A percentile compares a stretch with the other conserved stretches of the same genome.
Conservation (phyloP, 2,329 filamentous ascomycete genomes). For the Monosporascus cannonballus region DNA sequence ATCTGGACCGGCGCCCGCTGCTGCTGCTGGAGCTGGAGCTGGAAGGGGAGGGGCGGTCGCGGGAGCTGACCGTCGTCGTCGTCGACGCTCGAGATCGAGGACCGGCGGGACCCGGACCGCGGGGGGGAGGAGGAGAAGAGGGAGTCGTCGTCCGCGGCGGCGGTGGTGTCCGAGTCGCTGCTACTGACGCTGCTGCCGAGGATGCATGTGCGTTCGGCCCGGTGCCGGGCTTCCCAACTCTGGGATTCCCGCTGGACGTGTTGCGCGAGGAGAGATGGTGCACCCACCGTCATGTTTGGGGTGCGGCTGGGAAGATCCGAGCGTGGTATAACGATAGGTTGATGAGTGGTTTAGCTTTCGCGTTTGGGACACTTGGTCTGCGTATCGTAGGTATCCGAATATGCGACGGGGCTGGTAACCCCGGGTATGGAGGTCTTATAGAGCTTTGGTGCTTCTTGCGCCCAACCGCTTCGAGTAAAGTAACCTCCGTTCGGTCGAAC, state of each 20-base stretch:
- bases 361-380: too few relatives aligned
- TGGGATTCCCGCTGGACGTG: neutral
- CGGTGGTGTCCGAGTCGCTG: neutral
- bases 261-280: neutral
- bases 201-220: neutral
- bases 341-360: too few relatives aligned
- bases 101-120: too few relatives aligned
- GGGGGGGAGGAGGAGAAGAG: constrained; percentile 8
- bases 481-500: too few relatives aligned
- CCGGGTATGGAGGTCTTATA: too few relatives aligned
- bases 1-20: constrained; percentile 19
- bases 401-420: too few relatives aligned
- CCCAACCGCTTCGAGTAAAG: too few relatives aligned
- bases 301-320: too few relatives aligned
- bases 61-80: constrained; percentile 14
- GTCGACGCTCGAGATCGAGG: constrained; percentile 18
- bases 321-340: too few relatives aligned
- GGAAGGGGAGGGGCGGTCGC: constrained; percentile 4
- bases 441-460: too few relatives aligned
- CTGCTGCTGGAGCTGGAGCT: constrained; percentile 13
- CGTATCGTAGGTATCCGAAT: too few relatives aligned
- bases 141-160: constrained; percentile 9
- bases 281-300: neutral
- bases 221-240: neutral
- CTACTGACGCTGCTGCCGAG: neutral